phyloP scores from a whole-genome alignment of 2,329 filamentous ascomycete genomes.

The Aureobasidium sp. region DNA sequence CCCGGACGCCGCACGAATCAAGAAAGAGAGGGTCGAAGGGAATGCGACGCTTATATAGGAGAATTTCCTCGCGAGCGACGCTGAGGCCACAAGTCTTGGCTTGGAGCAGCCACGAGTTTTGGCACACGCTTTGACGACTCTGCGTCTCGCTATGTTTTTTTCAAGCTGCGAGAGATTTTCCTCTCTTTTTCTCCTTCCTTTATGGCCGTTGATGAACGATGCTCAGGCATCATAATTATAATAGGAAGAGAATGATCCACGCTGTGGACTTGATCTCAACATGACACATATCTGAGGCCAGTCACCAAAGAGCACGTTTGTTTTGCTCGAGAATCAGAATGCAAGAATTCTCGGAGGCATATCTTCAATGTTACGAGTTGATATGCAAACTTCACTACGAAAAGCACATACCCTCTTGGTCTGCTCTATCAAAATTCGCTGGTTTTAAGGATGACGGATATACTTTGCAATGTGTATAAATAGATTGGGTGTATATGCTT shows the following conservation, averaged over 20 bases:
- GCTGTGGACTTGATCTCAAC: conserved; percentile 18
- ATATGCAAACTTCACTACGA: neutral
- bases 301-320: conserved; percentile 3
- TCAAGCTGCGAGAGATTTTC: neutral
- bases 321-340: neutral
- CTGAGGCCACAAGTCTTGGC: neutral
- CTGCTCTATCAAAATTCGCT: neutral
- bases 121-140: neutral
- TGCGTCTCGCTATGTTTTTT: neutral
- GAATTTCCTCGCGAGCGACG: neutral
- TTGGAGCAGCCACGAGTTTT: neutral
- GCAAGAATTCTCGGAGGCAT: neutral
- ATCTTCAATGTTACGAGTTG: neutral
- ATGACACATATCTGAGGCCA: conserved; percentile 19
- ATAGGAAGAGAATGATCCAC: conserved; percentile 20
- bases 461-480: neutral
- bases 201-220: conserved; percentile 19
- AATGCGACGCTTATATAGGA: conserved; percentile 10
- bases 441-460: too few species aligned
- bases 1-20: conserved; percentile 31
- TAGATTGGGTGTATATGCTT: neutral
- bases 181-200: neutral
- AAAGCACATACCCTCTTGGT: neutral
- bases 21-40: conserved; percentile 16
- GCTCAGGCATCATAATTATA: conserved; percentile 16